These are phyloP conservation scores for Penicillium coffeae DNA, from an alignment of 495 filamentous ascomycete species.

Conservation along the genomic window DNA sequence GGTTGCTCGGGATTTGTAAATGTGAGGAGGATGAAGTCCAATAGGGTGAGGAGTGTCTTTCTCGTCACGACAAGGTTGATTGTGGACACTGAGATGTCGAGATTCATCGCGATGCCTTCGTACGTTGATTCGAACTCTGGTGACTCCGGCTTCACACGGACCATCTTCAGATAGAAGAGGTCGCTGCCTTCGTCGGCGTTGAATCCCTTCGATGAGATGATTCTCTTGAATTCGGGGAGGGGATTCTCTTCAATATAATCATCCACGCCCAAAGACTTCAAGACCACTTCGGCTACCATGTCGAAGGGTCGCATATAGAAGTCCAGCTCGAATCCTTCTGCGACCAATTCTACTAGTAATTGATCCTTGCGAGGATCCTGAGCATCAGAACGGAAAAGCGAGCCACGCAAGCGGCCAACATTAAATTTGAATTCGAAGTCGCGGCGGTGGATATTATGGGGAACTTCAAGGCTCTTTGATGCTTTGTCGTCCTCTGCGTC, in stretches of 20 bases:
- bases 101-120: slow-evolving; percentile 87
- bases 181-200: slow-evolving; percentile 69
- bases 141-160: slow-evolving; percentile 83
- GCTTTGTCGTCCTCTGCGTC: slow-evolving; percentile 58
- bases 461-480: slow-evolving; percentile 50
- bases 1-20: slow-evolving; percentile 71
- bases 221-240: slow-evolving; percentile 89
- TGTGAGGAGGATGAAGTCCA: slow-evolving; percentile 93
- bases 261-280: slow-evolving; percentile 85
- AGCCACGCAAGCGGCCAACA: slow-evolving; percentile 88
- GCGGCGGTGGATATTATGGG: slow-evolving; percentile 71
- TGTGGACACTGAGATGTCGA: slow-evolving; percentile 88
- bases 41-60: slow-evolving; percentile 86
- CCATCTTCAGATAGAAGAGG: slow-evolving; percentile 82
- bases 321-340: slow-evolving; percentile 81
- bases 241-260: slow-evolving; percentile 91
- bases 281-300: slow-evolving; percentile 83
- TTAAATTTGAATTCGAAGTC: slow-evolving; percentile 96
- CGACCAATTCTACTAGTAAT: slow-evolving; percentile 84
- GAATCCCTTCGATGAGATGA: slow-evolving; percentile 82
- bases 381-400: slow-evolving; percentile 80
- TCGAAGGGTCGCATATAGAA: slow-evolving; percentile 86
- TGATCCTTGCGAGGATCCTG: slow-evolving; percentile 72
- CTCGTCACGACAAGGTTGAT: slow-evolving; percentile 94
- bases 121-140: slow-evolving; percentile 89